These are phyloP conservation scores for Rhynchospora tenuis DNA, from an alignment of 176 grass and related monocot species.

Conservation along the genomic window DNA sequence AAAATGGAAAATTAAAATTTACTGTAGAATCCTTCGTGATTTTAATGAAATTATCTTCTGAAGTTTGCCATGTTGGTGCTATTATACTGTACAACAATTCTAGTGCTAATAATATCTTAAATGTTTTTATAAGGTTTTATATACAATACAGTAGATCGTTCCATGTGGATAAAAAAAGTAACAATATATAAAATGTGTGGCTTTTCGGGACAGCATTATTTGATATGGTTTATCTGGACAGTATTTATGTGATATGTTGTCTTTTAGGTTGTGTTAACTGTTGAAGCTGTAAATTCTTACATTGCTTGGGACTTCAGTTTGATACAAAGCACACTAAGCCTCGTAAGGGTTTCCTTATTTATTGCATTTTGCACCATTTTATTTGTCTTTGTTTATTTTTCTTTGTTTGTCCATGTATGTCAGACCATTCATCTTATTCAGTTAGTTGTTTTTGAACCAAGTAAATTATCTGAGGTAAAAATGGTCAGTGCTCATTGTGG, in stretches of 20 bases:
- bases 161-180: neutral
- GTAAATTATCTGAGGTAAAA: neutral
- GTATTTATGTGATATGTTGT: neutral
- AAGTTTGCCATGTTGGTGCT: neutral
- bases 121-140: neutral
- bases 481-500: neutral
- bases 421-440: neutral
- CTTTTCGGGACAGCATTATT: neutral
- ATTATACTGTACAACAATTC: neutral
- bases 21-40: neutral
- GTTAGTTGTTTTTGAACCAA: neutral
- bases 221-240: neutral
- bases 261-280: constrained; percentile 78
- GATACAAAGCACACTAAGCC: constrained; percentile 76
- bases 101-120: neutral
- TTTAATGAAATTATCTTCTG: neutral
- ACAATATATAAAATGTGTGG: neutral
- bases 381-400: neutral
- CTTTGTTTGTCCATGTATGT: neutral
- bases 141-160: neutral
- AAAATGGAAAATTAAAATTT: neutral
- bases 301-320: constrained; percentile 98
- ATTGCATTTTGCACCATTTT: neutral
- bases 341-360: constrained; percentile 21
- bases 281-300: constrained; percentile 92